Evolutionary conservation across 225 moss, liverwort and hornwort genomes (phyloP).

Genomic region (Anthoceros angustus): DNA sequence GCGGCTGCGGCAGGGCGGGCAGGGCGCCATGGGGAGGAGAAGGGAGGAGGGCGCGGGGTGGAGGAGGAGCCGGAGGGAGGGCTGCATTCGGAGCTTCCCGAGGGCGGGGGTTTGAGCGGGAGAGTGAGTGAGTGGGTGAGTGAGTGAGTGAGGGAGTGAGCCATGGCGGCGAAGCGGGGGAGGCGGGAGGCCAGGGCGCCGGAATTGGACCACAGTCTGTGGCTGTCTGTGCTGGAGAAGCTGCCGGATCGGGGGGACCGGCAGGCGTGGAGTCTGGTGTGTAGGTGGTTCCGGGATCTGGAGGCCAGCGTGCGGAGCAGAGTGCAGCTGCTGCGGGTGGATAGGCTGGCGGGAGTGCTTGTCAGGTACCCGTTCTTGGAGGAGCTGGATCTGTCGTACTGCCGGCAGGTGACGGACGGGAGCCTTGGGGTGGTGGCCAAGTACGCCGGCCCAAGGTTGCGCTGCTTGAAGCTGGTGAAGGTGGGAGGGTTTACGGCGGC

Average conservation of each 20-base stretch:
- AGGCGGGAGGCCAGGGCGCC: conserved; percentile 18
- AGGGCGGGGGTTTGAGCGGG: not conserved
- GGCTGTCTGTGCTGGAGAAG: conserved; percentile 35
- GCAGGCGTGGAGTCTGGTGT: conserved; percentile 65
- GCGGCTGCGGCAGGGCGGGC: too few species aligned
- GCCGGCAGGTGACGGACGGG: conserved; percentile 39
- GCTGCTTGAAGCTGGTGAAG: conserved; percentile 41
- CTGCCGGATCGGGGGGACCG: conserved; percentile 43
- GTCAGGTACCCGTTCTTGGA: conserved; percentile 38
- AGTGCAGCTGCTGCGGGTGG: conserved; percentile 39
- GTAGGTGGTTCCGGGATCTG: conserved; percentile 36
- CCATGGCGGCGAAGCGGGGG: conserved; percentile 4
- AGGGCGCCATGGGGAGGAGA: too few species aligned
- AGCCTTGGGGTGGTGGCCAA: conserved; percentile 31
- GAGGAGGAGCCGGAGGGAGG: too few species aligned
- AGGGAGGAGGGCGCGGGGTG: too few species aligned
- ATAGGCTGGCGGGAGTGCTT: conserved; percentile 37
- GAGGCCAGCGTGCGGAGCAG: conserved; percentile 38
- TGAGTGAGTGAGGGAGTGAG: conserved; percentile 5
- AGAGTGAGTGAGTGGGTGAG: not conserved
- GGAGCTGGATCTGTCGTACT: conserved; percentile 53
- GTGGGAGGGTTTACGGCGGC: conserved; percentile 26
- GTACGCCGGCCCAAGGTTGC: conserved; percentile 25
- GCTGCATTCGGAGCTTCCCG: too few species aligned
- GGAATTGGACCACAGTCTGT: conserved; percentile 36